phyloP scores from a whole-genome alignment of 176 grass and related monocot genomes.

The Rhynchospora pubera region DNA sequence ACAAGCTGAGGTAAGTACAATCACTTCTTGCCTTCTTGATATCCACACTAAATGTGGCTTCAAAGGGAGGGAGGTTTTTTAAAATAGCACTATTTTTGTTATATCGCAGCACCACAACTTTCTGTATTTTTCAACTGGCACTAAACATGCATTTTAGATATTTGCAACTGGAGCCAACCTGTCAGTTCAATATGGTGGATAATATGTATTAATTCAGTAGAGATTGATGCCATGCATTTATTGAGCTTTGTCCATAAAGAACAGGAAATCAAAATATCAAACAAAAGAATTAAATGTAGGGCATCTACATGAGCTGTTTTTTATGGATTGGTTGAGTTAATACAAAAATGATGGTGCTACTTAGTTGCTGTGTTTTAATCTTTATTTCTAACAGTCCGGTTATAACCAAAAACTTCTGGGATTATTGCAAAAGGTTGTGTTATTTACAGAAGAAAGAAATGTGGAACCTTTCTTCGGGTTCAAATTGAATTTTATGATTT shows the following conservation, averaged over 20 bases:
- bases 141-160: neutral
- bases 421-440: neutral
- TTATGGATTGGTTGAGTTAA: neutral
- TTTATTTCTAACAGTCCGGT: neutral
- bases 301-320: neutral
- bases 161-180: neutral
- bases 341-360: neutral
- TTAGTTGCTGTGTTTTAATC: neutral
- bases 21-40: neutral
- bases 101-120: neutral
- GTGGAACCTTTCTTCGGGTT: neutral
- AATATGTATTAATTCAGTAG: neutral
- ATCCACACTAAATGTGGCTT: neutral
- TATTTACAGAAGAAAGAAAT: neutral
- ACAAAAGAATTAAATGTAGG: neutral
- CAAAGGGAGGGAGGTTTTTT: neutral
- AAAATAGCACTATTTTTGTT: neutral
- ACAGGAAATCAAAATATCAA: neutral
- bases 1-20: constrained; percentile 61
- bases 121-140: neutral
- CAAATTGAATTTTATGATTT: neutral
- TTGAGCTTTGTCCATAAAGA: neutral
- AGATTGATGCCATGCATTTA: neutral
- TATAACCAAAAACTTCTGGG: neutral
- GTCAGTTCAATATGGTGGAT: neutral